These are phyloP conservation scores for Polygonum maritimum DNA, from an alignment of 148 eudicot genomes.

Conservation along the genomic window DNA sequence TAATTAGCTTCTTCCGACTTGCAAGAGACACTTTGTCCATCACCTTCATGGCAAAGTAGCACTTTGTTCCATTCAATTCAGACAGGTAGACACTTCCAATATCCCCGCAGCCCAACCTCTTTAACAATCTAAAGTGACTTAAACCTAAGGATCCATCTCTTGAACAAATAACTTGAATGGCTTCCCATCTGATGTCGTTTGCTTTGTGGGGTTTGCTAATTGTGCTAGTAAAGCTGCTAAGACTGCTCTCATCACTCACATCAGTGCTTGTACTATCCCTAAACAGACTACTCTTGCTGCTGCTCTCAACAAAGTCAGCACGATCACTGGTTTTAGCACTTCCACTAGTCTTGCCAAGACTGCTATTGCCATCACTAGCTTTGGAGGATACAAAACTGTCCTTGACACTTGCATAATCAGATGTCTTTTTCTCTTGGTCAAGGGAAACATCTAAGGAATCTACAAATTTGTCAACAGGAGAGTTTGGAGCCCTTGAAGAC, in stretches of 20 bases:
- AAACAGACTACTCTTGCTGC: slow-evolving; percentile 66
- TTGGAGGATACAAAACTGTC: slow-evolving; percentile 20
- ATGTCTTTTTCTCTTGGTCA: slow-evolving; percentile 38
- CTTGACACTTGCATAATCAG: slow-evolving; percentile 35
- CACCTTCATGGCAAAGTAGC: slow-evolving; percentile 89
- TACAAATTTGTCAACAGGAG: slow-evolving; percentile 14
- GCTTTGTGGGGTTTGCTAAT: slow-evolving; percentile 79
- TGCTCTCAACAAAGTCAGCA: slow-evolving; percentile 59
- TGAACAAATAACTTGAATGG: slow-evolving; percentile 64
- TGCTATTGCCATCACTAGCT: slow-evolving; percentile 50
- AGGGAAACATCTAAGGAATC: slow-evolving; percentile 23
- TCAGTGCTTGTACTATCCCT: slow-evolving; percentile 77
- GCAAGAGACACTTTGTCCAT: slow-evolving; percentile 83
- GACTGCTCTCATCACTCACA: slow-evolving; percentile 71
- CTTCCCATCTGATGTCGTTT: slow-evolving; percentile 84
- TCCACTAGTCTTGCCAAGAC: slow-evolving; percentile 55
- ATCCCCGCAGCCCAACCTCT: slow-evolving; percentile 88
- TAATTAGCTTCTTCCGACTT: slow-evolving; percentile 70
- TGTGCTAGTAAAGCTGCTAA: slow-evolving; percentile 81
- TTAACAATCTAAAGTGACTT: slow-evolving; percentile 69
- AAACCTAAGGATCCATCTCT: slow-evolving; percentile 66
- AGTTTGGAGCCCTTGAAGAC: background rate
- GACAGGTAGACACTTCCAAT: slow-evolving; percentile 90
- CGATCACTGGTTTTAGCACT: slow-evolving; percentile 63
- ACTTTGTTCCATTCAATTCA: slow-evolving; percentile 76